A percentile compares a stretch with the other conserved stretches of the same genome.
Evolutionary conservation across 108 stramenopile species (phyloP).

Genomic region (Mediolabrus comicus): DNA sequence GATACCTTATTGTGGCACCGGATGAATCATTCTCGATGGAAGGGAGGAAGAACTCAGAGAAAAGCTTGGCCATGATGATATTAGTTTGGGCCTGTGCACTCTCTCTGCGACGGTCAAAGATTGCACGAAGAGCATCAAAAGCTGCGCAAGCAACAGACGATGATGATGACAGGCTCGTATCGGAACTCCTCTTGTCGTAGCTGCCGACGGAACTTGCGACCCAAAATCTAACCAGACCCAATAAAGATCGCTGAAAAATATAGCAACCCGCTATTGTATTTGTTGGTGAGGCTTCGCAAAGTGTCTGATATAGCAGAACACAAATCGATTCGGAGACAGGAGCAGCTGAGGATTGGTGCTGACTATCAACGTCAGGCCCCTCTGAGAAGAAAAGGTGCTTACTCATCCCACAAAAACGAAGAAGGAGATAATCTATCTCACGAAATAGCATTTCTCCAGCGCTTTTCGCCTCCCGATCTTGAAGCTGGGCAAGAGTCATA

Average conservation of each 20-base stretch:
- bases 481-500: neutral
- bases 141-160: conserved; percentile 18
- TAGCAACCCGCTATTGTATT: conserved; percentile 6
- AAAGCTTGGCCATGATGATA: conserved; percentile 17
- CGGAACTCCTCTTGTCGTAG: neutral
- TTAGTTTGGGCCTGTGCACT: conserved; percentile 2
- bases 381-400: conserved; percentile 15
- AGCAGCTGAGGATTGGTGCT: neutral
- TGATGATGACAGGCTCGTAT: neutral
- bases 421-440: conserved; percentile 29
- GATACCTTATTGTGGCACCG: conserved; percentile 24
- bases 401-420: conserved; percentile 15
- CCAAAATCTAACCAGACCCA: conserved; percentile 37
- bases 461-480: neutral
- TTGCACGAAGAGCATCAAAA: conserved; percentile 14
- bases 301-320: conserved; percentile 14
- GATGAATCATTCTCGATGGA: conserved; percentile 5
- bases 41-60: conserved; percentile 43
- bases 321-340: conserved; percentile 9
- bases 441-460: conserved; percentile 21
- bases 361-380: neutral
- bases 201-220: conserved; percentile 23
- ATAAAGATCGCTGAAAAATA: conserved; percentile 28
- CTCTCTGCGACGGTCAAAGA: conserved; percentile 9
- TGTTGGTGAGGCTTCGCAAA: conserved; percentile 18